phyloP scores from a whole-genome alignment of 495 filamentous ascomycete species.

The Talaromyces adpressus region DNA sequence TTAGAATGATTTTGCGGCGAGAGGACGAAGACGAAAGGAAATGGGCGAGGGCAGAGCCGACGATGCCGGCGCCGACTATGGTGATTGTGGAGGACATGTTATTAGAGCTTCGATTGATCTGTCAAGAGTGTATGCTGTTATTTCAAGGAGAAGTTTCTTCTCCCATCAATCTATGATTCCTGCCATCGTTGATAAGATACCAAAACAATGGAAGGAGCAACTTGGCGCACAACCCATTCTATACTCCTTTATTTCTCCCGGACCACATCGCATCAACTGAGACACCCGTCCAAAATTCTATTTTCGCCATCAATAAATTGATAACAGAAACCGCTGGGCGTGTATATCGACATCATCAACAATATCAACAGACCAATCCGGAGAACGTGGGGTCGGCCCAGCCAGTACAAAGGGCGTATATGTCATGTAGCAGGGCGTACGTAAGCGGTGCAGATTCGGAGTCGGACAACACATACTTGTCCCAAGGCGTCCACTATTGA shows the following conservation, averaged over 20 bases:
- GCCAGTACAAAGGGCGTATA: neutral
- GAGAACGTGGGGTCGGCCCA: neutral
- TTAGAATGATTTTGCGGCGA: conserved; percentile 15
- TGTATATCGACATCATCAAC: neutral
- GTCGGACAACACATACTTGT: neutral
- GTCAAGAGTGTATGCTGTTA: neutral
- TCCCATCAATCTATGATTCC: neutral
- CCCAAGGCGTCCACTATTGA: neutral
- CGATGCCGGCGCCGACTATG: conserved; percentile 36
- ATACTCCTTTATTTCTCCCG: neutral
- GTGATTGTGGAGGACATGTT: neutral
- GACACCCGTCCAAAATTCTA: neutral
- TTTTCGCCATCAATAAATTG: conserved; percentile 14
- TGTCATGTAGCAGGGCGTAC: neutral
- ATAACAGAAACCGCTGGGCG: neutral
- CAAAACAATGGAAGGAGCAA: neutral
- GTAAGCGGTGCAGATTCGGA: neutral
- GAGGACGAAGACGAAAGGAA: conserved; percentile 16
- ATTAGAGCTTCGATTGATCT: neutral
- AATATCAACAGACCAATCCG: neutral
- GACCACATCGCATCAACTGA: neutral
- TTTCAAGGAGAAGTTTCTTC: neutral
- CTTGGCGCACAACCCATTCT: neutral
- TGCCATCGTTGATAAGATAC: neutral
- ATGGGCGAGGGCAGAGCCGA: conserved; percentile 33